Percentiles rank a stretch among this genome's conserved stretches.
These are phyloP conservation scores for Isochrysis galbana DNA, from an alignment of 78 protist species.

Conservation along the genomic window DNA sequence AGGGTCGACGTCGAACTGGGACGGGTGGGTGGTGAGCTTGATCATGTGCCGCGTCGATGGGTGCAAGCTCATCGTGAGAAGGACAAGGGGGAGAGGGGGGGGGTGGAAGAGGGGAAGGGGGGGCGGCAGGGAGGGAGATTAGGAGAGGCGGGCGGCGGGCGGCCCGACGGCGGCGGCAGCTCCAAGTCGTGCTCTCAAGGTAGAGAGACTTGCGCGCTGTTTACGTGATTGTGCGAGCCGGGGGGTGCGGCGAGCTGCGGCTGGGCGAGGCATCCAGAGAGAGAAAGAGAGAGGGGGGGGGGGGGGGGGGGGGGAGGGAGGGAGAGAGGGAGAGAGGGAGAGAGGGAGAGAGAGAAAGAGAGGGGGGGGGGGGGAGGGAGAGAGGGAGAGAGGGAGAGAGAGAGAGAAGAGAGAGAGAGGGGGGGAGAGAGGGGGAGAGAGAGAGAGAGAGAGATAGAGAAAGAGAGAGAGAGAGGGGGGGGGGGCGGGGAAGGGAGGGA, in stretches of 20 bases:
- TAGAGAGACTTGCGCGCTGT: too few species aligned
- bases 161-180: too few species aligned
- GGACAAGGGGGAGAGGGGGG: too few species aligned
- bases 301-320: not conserved
- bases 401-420: not conserved
- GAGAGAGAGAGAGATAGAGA: not conserved
- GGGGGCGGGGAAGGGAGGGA: not conserved
- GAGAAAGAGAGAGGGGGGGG: not conserved
- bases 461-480: not conserved
- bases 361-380: not conserved
- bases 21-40: constrained; percentile 19
- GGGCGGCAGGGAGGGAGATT: too few species aligned
- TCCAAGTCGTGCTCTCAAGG: too few species aligned
- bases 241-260: not conserved
- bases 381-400: not conserved
- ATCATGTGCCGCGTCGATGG: not conserved
- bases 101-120: too few species aligned
- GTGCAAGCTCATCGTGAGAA: not conserved
- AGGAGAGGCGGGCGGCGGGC: too few species aligned
- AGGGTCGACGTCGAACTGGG: not conserved
- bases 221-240: too few species aligned
- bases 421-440: not conserved
- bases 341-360: not conserved
- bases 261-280: not conserved
- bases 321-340: not conserved